Conservation (phyloP, 345 rosid species). For the Abelmoschus esculentus region DNA sequence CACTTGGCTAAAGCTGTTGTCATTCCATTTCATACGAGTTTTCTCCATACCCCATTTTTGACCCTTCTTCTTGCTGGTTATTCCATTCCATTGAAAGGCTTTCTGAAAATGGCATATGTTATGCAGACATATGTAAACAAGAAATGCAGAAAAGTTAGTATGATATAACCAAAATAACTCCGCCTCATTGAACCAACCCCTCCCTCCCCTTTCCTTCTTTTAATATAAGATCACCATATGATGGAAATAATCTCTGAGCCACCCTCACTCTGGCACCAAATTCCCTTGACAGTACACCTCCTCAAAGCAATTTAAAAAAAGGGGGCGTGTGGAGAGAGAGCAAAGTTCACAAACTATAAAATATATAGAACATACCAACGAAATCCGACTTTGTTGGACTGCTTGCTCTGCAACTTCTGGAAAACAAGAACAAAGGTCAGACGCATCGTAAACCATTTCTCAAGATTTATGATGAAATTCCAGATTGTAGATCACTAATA, state of each 20-base stretch:
- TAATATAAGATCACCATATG: too few species aligned
- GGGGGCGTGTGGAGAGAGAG: not conserved
- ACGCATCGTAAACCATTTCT: constrained; percentile 8
- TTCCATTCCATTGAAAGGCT: constrained; percentile 69
- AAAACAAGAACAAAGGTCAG: constrained; percentile 22
- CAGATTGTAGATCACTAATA: not conserved
- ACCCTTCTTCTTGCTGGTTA: constrained; percentile 80
- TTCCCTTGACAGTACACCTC: too few species aligned
- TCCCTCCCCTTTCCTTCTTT: too few species aligned
- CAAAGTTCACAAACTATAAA: not conserved
- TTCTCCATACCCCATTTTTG: constrained; percentile 91
- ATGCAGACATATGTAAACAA: too few species aligned
- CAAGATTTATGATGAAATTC: not conserved
- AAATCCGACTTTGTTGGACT: constrained; percentile 35
- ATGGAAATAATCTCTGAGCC: too few species aligned
- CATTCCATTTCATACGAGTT: constrained; percentile 35
- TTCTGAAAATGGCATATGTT: constrained; percentile 31
- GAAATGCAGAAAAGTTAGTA: too few species aligned
- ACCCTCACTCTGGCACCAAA: too few species aligned
- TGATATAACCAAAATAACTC: too few species aligned
- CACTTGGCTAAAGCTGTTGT: constrained; percentile 35
- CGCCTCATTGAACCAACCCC: too few species aligned
- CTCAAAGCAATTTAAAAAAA: too few species aligned
- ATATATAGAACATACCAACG: constrained; percentile 37
- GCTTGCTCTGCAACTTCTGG: constrained; percentile 41